Conservation (phyloP, 306 rosid species). For the Gillenia trifoliata region DNA sequence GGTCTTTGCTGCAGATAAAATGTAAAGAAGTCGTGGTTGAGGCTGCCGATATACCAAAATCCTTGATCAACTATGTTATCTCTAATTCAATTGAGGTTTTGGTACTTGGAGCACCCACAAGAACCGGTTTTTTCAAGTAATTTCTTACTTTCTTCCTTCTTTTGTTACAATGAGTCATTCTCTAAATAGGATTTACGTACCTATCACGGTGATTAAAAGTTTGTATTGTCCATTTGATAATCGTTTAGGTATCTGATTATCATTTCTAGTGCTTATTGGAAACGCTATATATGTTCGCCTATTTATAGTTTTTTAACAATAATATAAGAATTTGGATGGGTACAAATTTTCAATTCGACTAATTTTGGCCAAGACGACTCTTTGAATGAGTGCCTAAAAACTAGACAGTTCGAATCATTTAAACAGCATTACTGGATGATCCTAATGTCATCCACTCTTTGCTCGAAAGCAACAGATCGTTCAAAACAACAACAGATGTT, state of each 20-base stretch:
- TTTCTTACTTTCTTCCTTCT: background rate
- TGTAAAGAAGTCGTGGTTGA: conserved; percentile 67
- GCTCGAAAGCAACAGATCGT: conserved; percentile 44
- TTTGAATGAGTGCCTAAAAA: background rate
- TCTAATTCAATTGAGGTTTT: conserved; percentile 50
- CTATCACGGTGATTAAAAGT: background rate
- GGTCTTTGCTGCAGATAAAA: conserved; percentile 44
- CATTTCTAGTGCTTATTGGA: background rate
- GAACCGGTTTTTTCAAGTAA: conserved; percentile 58
- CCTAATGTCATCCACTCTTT: background rate
- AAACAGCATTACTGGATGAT: background rate
- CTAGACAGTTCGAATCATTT: background rate
- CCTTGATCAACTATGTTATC: conserved; percentile 40
- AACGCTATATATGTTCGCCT: no score
- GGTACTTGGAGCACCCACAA: conserved; percentile 76
- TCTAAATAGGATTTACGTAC: background rate
- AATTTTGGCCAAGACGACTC: no score
- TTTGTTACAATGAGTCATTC: no score
- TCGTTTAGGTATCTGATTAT: background rate
- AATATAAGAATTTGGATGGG: no score
- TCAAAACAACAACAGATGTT: conserved; percentile 49
- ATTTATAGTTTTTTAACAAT: no score
- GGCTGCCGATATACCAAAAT: conserved; percentile 51
- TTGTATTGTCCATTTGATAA: background rate
- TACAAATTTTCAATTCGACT: background rate